Evolutionary conservation across 169 alveolate genomes (phyloP), one percentile per base, ranked within the genome.

Genomic region (Plasmodium gallinaceum): DNA sequence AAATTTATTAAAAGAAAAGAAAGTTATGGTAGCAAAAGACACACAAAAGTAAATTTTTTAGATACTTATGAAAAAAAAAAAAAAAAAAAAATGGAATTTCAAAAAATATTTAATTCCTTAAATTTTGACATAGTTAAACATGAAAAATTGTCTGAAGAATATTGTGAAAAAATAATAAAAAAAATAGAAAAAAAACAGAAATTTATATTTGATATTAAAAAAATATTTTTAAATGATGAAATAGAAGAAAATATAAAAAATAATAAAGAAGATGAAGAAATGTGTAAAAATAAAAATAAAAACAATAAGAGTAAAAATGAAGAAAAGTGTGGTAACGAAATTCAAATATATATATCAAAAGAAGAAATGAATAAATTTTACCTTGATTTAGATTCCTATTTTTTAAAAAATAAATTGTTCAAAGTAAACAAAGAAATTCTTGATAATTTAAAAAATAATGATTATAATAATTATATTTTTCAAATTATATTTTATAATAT

Each of bases 161-260:
- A 83, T 18, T 83, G 91, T 18, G 91, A 83, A 60, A 37, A 46
- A 8, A 83, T 83, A 24, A 58, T 83, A 18, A 68, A 48, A 18
- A 83, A 83, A 42, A 83, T 83, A 18, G 65, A 83, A 46, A 71
- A 52, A n/a, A 83, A 52, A 46, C 91, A 83, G 24, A 24, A 61
- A 7, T 83, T 83, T 60, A 10, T 83, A 37, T 45, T 60, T 46
- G 83, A 68, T 22, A 61, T 83, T 37, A 83, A 54, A 68, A 61
- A 37, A 12, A 42, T 83, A 9, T 83, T 83, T 20, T 1, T 83
- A 0, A 42, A 2, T 83, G 76, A 62, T 7, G 48, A 75, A 26
- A 83, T 16, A 32, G 65, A 14, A 61, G 18, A 61, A 22, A 32
- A 10, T 22, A 24, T 8, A 18, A 7, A 9, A 61, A 10, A 32